These are phyloP conservation scores for Mycena olivaceomarginata DNA, from an alignment of 768 basidiomycete genomes.

Conservation along the genomic window DNA sequence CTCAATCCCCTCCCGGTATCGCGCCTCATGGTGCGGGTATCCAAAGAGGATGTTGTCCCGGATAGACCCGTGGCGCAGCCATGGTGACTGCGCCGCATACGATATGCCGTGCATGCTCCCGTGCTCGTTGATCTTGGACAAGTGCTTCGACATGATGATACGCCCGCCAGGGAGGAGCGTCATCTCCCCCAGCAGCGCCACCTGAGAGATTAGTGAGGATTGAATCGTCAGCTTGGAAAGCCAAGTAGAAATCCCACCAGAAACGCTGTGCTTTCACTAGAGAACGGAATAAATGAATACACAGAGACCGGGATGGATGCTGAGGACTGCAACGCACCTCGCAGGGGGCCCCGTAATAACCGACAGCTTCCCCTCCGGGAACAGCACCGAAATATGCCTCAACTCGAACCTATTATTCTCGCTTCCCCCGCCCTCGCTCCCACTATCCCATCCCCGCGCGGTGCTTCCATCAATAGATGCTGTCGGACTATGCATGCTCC, in stretches of 20 bases:
- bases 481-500: background rate
- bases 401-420: constrained; percentile 78
- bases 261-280: constrained; percentile 87
- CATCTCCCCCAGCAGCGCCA: constrained; percentile 86
- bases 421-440: background rate
- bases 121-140: constrained; percentile 73
- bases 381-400: constrained; percentile 77
- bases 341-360: constrained; percentile 89
- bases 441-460: background rate
- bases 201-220: constrained; percentile 55
- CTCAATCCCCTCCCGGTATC: constrained; percentile 85
- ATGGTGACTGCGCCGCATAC: constrained; percentile 85
- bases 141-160: constrained; percentile 82
- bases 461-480: background rate
- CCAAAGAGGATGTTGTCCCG: constrained; percentile 90
- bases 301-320: background rate
- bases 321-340: constrained; percentile 24
- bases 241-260: constrained; percentile 60
- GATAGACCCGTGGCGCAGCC: constrained; percentile 84
- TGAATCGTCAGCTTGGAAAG: background rate
- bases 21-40: constrained; percentile 79
- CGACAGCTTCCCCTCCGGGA: constrained; percentile 83
- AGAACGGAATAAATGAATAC: background rate
- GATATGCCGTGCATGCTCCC: constrained; percentile 80
- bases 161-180: constrained; percentile 69